Conservation (phyloP, 2,329 filamentous ascomycete species). For the Zelopaecilomyces penicillatus region DNA sequence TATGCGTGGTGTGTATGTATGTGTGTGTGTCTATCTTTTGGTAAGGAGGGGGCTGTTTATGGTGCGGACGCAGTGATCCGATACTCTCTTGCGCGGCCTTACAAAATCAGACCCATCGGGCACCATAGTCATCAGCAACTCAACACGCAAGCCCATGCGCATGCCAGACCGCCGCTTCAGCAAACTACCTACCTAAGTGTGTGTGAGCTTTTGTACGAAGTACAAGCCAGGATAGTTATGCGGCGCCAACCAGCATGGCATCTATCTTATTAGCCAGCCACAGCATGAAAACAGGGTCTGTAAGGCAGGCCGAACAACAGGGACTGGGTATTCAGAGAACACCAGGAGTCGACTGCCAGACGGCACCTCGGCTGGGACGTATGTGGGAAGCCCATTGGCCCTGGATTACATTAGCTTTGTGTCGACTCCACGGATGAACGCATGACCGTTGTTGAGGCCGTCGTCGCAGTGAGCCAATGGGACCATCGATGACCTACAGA, state of each 20-base stretch:
- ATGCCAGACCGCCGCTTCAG: slow-evolving; percentile 5
- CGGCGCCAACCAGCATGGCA: slow-evolving; percentile 3
- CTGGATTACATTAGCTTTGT: slow-evolving; percentile 36
- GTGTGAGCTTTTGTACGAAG: no score
- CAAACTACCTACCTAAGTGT: no score
- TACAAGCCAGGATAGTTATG: slow-evolving; percentile 4
- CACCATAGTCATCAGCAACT: slow-evolving; percentile 2
- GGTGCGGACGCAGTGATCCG: slow-evolving; percentile 11
- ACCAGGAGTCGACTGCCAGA: slow-evolving; percentile 3
- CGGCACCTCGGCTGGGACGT: slow-evolving; percentile 33
- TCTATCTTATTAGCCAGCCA: slow-evolving; percentile 7
- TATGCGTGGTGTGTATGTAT: neutral
- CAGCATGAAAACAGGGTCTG: slow-evolving; percentile 3
- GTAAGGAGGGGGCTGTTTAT: slow-evolving; percentile 4
- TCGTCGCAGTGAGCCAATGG: slow-evolving; percentile 31
- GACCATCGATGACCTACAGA: slow-evolving; percentile 11
- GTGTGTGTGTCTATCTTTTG: neutral
- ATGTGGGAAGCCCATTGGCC: slow-evolving; percentile 32
- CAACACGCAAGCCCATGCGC: slow-evolving; percentile 1
- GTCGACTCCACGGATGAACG: slow-evolving; percentile 40
- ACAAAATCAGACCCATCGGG: slow-evolving; percentile 8
- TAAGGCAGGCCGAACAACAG: slow-evolving; percentile 1
- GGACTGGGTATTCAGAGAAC: neutral
- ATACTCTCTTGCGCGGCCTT: slow-evolving; percentile 6
- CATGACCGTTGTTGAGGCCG: slow-evolving; percentile 41